These are phyloP conservation scores for Penicillium egyptiacum DNA, from an alignment of 495 filamentous ascomycete species.

Conservation along the genomic window DNA sequence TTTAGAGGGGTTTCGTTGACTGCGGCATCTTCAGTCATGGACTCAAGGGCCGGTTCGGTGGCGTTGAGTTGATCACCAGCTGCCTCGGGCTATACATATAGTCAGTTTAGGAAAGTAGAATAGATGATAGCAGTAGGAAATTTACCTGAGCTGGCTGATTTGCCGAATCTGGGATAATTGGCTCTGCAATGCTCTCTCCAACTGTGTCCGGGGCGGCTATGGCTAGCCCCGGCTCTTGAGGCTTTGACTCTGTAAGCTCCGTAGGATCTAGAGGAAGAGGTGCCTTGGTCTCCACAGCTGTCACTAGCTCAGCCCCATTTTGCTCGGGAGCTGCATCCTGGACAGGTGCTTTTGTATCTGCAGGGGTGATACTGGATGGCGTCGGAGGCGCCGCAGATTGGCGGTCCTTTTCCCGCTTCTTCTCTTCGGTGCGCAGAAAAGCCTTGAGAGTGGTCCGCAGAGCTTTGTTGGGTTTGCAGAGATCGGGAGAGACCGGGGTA, in stretches of 20 bases:
- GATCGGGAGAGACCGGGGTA: constrained; percentile 74
- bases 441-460: constrained; percentile 86
- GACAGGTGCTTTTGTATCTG: constrained; percentile 22
- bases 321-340: constrained; percentile 13
- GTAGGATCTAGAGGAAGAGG: background rate
- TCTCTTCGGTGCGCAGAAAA: constrained; percentile 83
- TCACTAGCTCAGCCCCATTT: constrained; percentile 1
- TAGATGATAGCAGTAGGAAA: background rate
- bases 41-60: constrained; percentile 5
- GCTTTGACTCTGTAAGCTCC: background rate
- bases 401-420: constrained; percentile 69
- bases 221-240: background rate
- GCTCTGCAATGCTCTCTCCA: constrained; percentile 1
- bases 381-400: constrained; percentile 39
- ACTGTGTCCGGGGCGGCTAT: constrained; percentile 9
- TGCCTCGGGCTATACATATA: constrained; percentile 1
- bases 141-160: constrained; percentile 14
- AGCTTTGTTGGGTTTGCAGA: constrained; percentile 85
- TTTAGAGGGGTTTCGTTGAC: constrained; percentile 16
- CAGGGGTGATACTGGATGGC: constrained; percentile 22
- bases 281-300: constrained; percentile 7
- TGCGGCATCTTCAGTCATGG: constrained; percentile 19
- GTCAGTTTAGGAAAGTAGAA: background rate
- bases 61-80: constrained; percentile 9
- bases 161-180: background rate